Evolutionary conservation across 345 rosid species (phyloP).

Genomic region (Noccaea bulbosa): DNA sequence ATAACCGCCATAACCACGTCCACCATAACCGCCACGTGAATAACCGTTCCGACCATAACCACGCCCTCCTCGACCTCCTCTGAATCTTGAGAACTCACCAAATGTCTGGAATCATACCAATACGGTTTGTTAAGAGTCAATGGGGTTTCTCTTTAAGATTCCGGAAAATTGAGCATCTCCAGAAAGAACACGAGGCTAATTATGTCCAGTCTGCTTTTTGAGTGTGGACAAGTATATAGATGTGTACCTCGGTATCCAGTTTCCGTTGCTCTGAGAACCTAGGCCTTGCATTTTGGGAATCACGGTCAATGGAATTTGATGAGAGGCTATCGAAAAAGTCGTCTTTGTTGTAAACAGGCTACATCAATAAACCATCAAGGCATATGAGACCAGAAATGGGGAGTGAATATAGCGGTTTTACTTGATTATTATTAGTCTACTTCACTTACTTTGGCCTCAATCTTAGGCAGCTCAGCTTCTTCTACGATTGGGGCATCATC

Average conservation of each 20-base stretch:
- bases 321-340: slow-evolving; percentile 93
- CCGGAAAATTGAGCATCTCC: neutral
- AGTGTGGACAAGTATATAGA: neutral
- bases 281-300: slow-evolving; percentile 68
- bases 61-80: slow-evolving; percentile 45
- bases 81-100: slow-evolving; percentile 65
- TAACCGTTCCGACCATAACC: slow-evolving; percentile 47
- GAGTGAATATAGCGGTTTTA: neutral
- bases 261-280: slow-evolving; percentile 86
- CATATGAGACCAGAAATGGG: slow-evolving; percentile 7
- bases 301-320: slow-evolving; percentile 51
- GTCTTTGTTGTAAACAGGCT: slow-evolving; percentile 89
- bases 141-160: slow-evolving; percentile 1
- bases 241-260: slow-evolving; percentile 80
- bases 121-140: slow-evolving; percentile 20
- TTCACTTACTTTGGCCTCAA: slow-evolving; percentile 52
- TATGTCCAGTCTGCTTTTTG: neutral
- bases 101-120: slow-evolving; percentile 56
- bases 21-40: slow-evolving; percentile 50
- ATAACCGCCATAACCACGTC: slow-evolving; percentile 45
- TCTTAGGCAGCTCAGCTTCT: slow-evolving; percentile 56
- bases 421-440: slow-evolving; percentile 11
- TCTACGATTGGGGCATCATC: slow-evolving; percentile 58
- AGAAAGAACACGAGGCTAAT: neutral
- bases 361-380: slow-evolving; percentile 26